Percentiles rank a stretch among this genome's conserved stretches.
These are phyloP conservation scores for Botrytis cinerea DNA, from an alignment of 2,329 filamentous ascomycete species.

Conservation along the genomic window DNA sequence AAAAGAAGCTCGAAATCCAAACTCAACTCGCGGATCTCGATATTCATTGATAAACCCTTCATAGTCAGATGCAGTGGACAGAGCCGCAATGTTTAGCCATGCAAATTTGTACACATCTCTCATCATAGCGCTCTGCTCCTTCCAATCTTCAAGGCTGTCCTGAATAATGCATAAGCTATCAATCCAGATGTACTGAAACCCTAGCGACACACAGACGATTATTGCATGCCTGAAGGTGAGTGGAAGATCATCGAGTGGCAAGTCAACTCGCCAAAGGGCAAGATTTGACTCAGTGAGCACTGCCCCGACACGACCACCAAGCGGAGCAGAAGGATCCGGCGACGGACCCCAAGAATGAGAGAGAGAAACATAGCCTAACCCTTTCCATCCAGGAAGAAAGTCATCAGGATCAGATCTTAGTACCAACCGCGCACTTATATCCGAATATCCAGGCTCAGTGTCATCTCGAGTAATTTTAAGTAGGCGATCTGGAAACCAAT, in stretches of 20 bases:
- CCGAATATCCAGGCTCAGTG: background rate
- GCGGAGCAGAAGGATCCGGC: background rate
- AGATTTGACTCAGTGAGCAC: constrained; percentile 5
- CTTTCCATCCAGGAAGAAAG: background rate
- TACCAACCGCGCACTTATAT: background rate
- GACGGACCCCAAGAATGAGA: constrained; percentile 2
- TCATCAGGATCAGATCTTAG: background rate
- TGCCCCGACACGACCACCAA: background rate
- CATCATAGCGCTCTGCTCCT: constrained; percentile 27
- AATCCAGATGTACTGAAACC: constrained; percentile 6
- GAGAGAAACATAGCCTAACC: background rate
- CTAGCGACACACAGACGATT: background rate
- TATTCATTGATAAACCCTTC: background rate
- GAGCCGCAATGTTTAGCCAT: background rate
- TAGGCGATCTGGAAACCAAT: constrained; percentile 5
- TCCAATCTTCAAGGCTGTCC: constrained; percentile 27
- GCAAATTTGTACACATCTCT: constrained; percentile 26
- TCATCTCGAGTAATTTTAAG: background rate
- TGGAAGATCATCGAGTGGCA: constrained; percentile 3
- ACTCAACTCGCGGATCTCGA: background rate
- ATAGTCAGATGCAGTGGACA: background rate
- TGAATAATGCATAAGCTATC: constrained; percentile 16
- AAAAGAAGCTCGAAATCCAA: background rate
- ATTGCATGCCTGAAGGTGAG: constrained; percentile 4
- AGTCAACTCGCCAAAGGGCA: background rate